Evolutionary conservation across 805 yeast genomes (phyloP).

Genomic region (Jamesozyma piceae): DNA sequence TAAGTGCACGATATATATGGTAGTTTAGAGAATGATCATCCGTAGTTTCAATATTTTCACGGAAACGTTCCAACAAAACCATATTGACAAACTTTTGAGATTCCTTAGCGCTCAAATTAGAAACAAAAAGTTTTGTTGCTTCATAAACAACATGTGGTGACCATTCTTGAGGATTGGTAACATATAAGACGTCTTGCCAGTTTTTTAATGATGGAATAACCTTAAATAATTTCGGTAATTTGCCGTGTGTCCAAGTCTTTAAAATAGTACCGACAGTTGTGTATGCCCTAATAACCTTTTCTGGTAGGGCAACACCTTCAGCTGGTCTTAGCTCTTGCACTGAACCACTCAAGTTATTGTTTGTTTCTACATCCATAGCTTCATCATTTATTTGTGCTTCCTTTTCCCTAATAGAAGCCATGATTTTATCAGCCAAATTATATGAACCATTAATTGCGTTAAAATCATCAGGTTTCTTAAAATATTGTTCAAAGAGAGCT

Average conservation of each 20-base stretch:
- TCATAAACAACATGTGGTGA: conserved; percentile 91
- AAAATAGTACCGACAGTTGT: conserved; percentile 82
- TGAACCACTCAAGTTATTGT: background rate
- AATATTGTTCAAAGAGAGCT: conserved; percentile 71
- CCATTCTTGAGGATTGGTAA: conserved; percentile 89
- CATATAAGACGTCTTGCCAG: conserved; percentile 92
- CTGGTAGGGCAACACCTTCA: conserved; percentile 83
- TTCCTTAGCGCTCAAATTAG: conserved; percentile 77
- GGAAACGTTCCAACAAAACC: conserved; percentile 62
- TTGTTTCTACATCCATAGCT: conserved; percentile 12
- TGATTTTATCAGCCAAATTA: conserved; percentile 83
- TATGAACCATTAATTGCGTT: conserved; percentile 38
- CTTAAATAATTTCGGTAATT: conserved; percentile 91
- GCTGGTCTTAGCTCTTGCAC: conserved; percentile 34
- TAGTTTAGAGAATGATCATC: conserved; percentile 78
- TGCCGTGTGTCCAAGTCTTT: conserved; percentile 88
- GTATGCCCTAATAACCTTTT: conserved; percentile 92
- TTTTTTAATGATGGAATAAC: conserved; percentile 85
- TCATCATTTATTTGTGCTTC: conserved; percentile 32
- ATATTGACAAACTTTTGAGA: conserved; percentile 73
- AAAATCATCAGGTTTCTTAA: conserved; percentile 36
- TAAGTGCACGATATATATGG: conserved; percentile 84
- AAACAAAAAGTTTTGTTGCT: conserved; percentile 88
- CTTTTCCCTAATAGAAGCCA: conserved; percentile 79
- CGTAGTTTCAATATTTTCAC: conserved; percentile 59